Evolutionary conservation across 176 grass and related monocot species (phyloP).

Genomic region (Dendrocalamus sinicus): DNA sequence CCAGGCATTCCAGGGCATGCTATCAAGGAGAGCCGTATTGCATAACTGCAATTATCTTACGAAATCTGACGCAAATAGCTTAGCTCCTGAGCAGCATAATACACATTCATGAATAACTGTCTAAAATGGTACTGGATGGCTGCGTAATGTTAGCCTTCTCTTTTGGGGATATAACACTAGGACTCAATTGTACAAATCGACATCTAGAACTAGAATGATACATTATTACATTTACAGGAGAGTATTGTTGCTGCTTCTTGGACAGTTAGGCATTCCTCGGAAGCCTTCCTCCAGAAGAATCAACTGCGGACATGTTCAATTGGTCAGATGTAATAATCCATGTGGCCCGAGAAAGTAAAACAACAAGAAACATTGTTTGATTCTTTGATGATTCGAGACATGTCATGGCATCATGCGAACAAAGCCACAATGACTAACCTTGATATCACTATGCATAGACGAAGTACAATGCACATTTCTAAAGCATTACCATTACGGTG

Average conservation of each 20-base stretch:
- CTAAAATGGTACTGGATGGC: not conserved
- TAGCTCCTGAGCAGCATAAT: conserved; percentile 18
- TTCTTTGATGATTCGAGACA: not conserved
- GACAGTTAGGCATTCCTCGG: not conserved
- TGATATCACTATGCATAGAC: not conserved
- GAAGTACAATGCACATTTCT: conserved; percentile 23
- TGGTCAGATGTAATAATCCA: conserved; percentile 12
- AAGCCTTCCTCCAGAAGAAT: not conserved
- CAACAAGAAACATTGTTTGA: not conserved
- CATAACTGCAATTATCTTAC: not conserved
- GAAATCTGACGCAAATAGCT: conserved; percentile 1
- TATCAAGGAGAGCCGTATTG: not conserved
- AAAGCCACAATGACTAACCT: not conserved
- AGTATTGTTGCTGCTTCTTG: conserved; percentile 17
- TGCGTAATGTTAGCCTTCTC: conserved; percentile 27
- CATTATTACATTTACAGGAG: conserved; percentile 59
- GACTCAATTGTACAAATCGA: conserved; percentile 36
- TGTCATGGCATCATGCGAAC: not conserved
- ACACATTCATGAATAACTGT: conserved; percentile 18
- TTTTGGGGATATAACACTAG: conserved; percentile 9
- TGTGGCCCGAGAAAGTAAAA: not conserved
- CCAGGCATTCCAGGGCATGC: not conserved
- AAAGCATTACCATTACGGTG: conserved; percentile 11
- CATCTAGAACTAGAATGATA: conserved; percentile 42
- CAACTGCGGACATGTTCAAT: conserved; percentile 31